phyloP scores from a whole-genome alignment of 352 stramenopile genomes.

The Phytophthora pisi region DNA sequence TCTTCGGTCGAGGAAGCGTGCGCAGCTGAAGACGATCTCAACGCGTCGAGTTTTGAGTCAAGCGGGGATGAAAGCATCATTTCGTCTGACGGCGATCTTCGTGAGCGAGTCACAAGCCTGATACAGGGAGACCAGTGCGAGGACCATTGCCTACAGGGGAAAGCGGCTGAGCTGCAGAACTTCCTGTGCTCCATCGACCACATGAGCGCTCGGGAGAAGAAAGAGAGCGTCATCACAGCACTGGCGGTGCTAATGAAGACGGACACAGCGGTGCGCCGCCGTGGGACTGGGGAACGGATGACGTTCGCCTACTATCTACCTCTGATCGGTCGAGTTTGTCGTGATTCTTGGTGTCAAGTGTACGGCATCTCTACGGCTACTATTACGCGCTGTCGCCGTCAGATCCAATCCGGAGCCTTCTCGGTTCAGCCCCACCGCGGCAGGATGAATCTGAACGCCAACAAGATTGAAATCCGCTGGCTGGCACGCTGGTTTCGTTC shows the following conservation, averaged over 20 bases:
- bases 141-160: neutral
- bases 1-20: too few species aligned
- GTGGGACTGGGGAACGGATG: neutral
- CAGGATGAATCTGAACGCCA: neutral
- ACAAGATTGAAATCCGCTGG: neutral
- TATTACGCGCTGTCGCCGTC: neutral
- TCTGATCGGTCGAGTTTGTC: slow-evolving; percentile 3
- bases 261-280: neutral
- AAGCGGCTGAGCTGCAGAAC: neutral
- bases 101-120: too few species aligned
- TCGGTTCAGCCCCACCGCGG: neutral
- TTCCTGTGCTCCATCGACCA: neutral
- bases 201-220: neutral
- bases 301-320: neutral
- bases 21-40: too few species aligned
- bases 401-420: neutral
- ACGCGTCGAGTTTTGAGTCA: too few species aligned
- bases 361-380: neutral
- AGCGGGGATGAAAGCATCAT: too few species aligned
- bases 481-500: slow-evolving; percentile 11
- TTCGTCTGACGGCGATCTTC: too few species aligned
- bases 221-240: neutral
- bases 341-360: neutral
- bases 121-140: too few species aligned
- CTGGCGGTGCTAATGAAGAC: slow-evolving; percentile 2